Evolutionary conservation across 176 grass and related monocot species (phyloP).

Genomic region (Saccharum officinarum): DNA sequence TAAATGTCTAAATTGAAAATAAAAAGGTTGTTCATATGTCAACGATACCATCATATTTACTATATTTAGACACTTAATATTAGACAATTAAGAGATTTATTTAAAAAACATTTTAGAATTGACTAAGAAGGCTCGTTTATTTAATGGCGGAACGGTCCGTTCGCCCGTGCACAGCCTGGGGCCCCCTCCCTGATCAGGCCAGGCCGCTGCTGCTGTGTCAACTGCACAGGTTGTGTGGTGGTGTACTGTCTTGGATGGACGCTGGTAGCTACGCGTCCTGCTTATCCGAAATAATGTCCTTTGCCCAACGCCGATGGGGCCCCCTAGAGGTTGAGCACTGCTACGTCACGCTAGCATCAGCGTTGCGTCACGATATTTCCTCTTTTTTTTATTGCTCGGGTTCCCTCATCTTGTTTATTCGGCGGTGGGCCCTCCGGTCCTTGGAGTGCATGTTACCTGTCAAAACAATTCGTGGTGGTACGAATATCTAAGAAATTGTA

Average conservation of each 20-base stretch:
- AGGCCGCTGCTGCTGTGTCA: constrained; percentile 6
- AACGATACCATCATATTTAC: no score
- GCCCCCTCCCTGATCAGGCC: neutral
- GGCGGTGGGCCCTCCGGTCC: neutral
- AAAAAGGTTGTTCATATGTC: no score
- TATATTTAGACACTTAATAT: no score
- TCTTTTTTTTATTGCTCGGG: neutral
- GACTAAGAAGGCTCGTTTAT: no score
- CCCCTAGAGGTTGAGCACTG: neutral
- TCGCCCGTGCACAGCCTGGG: constrained; percentile 1
- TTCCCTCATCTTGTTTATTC: neutral
- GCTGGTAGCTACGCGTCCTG: neutral
- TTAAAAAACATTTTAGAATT: no score
- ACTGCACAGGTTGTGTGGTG: neutral
- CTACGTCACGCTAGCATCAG: constrained; percentile 42
- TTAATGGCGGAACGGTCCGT: neutral
- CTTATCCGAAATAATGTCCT: constrained; percentile 30
- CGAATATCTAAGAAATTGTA: neutral
- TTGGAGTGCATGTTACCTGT: constrained; percentile 30
- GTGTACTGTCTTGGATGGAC: neutral
- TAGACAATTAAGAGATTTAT: no score
- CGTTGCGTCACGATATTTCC: neutral
- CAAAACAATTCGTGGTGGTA: neutral
- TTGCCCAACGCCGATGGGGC: neutral
- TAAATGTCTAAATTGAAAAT: no score